These are phyloP conservation scores for Typha latifolia DNA, from an alignment of 176 grass and related monocot genomes.

Conservation along the genomic window DNA sequence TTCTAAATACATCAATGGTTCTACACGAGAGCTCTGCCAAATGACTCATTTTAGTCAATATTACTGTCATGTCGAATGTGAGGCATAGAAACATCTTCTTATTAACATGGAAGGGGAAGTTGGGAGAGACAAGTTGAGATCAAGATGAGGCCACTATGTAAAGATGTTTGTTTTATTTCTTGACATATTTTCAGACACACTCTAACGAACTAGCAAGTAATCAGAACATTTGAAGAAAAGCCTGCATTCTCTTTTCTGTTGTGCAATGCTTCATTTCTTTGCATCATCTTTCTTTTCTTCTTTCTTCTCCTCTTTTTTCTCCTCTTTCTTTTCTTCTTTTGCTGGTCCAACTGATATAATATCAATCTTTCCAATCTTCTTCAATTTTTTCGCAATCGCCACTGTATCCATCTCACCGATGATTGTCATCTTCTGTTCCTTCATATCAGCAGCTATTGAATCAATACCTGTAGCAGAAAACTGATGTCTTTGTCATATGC, in stretches of 20 bases:
- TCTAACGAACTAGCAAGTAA: no score
- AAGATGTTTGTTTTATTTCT: no score
- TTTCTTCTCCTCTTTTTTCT: conserved; percentile 32
- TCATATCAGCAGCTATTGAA: conserved; percentile 79
- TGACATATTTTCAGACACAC: no score
- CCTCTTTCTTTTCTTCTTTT: conserved; percentile 85
- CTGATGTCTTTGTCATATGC: not conserved
- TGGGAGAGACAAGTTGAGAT: no score
- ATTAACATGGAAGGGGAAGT: no score
- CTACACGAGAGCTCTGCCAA: no score
- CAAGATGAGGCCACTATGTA: no score
- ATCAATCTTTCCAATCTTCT: conserved; percentile 84
- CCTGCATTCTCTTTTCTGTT: not conserved
- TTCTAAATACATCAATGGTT: no score
- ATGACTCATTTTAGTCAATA: no score
- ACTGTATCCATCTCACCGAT: conserved; percentile 85
- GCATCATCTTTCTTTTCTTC: conserved; percentile 39
- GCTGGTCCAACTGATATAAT: conserved; percentile 81
- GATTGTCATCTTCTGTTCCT: conserved; percentile 87
- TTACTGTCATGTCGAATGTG: no score
- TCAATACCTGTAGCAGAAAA: conserved; percentile 49
- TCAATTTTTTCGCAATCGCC: conserved; percentile 75
- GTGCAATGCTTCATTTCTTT: conserved; percentile 15
- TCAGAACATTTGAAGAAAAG: no score
- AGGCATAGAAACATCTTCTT: no score